Evolutionary conservation across 1,139 yeast genomes (phyloP).

Genomic region (Taphrina flavorubra): DNA sequence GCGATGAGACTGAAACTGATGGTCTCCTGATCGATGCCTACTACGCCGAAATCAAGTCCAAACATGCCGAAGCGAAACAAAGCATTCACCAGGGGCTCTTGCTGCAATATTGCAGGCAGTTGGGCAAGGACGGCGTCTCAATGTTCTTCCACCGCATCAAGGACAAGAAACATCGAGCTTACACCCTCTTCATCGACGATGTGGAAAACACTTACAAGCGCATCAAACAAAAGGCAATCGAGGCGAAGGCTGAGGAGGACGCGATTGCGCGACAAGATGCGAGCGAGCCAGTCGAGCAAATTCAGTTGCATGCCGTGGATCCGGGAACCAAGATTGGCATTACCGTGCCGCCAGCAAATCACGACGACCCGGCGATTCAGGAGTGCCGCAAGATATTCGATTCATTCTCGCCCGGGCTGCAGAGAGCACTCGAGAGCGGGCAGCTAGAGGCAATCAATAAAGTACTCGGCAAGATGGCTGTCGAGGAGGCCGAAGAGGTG

Average conservation of each 20-base stretch:
- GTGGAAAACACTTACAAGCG: constrained; percentile 73
- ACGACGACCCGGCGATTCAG: constrained; percentile 55
- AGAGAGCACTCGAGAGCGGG: constrained; percentile 73
- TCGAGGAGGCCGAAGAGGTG: constrained; percentile 79
- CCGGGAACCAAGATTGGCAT: constrained; percentile 79
- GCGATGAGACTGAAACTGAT: constrained; percentile 82
- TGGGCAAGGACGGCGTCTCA: constrained; percentile 65
- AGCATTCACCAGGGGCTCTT: constrained; percentile 80
- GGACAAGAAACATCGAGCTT: constrained; percentile 63
- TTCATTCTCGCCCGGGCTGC: constrained; percentile 68
- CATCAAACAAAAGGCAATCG: constrained; percentile 72
- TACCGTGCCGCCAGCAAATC: constrained; percentile 62
- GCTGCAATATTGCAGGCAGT: constrained; percentile 74
- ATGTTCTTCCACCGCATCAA: constrained; percentile 65
- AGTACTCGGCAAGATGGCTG: constrained; percentile 75
- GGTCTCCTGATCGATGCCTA: constrained; percentile 92
- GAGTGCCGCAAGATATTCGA: constrained; percentile 62
- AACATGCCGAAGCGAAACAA: constrained; percentile 61
- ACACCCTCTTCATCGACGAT: constrained; percentile 71
- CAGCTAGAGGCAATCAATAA: constrained; percentile 79
- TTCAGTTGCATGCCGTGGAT: constrained; percentile 87
- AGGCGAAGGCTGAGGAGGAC: constrained; percentile 60
- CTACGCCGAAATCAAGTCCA: constrained; percentile 73
- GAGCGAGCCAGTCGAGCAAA: constrained; percentile 69
- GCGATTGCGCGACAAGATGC: constrained; percentile 51